Base-by-base conservation (phyloP, 176 grass and related monocot genomes). In the Oropetium thomaeum region DNA sequence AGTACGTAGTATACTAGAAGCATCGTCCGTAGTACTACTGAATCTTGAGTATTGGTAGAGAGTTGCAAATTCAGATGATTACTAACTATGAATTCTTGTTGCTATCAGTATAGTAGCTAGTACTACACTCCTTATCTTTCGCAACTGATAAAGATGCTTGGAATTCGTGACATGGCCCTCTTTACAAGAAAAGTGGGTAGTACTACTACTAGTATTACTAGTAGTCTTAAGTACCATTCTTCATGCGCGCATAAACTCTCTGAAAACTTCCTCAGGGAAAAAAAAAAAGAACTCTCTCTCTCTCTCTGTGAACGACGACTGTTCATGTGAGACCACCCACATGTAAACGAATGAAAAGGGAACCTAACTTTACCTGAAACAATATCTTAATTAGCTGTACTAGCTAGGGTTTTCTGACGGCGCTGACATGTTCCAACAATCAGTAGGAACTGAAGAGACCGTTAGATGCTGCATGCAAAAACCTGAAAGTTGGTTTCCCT, bases 131-230 rank as follows among this genome's bases (percentile, higher is more conserved):
- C 41, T 39, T 68, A 79, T 87, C 68, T 55, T 32, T 32, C 12
- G 63, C 54, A 31, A 57, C 45, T 58, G 80, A 69, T 88, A 75
- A 79, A 79, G 86, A 15, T 64, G 69, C 64, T 75, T 83, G 62
- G 80, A 83, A 83, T 83, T 88, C 71, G 86, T 33, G 80, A 31
- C 54, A 83, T 57, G 80, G 17, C 61, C 59, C 75, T 79, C 86
- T 83, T 79, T 47, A 75, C 80, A 83, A 88, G 75, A 69, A 83
- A 79, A 88, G 86, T 69, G 41, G n/a, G n/a, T n/a, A n/a, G 54
- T 34, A 59, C 69, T 51, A 51, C 53, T 41, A 22, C 34, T 74
- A 73, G 69, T 44, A 63, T 63, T n/a, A n/a, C n/a, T n/a, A n/a
- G n/a, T n/a, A n/a, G n/a, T n/a, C n/a, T n/a, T n/a, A n/a, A n/a